phyloP scores from a whole-genome alignment of 2,329 filamentous ascomycete species.

The Hypoxylon sp. region DNA sequence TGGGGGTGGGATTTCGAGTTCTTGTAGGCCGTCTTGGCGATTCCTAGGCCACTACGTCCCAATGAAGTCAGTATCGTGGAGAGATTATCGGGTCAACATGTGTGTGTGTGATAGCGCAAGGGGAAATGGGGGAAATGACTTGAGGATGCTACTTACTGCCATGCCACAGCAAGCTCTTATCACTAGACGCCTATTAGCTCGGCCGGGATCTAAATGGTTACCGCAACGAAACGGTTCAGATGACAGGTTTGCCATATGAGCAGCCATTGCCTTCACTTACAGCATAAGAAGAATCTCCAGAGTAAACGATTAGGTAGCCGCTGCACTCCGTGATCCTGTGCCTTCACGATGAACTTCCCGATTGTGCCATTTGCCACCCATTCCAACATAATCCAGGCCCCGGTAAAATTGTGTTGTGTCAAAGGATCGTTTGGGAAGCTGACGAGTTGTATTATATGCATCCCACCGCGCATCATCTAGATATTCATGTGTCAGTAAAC shows the following conservation, averaged over 20 bases:
- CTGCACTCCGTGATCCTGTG: neutral
- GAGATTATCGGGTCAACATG: neutral
- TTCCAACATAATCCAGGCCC: constrained; percentile 17
- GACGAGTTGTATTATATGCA: constrained; percentile 25
- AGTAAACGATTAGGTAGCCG: constrained; percentile 32
- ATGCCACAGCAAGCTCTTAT: constrained; percentile 24
- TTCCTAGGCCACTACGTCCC: constrained; percentile 29
- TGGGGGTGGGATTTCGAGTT: constrained; percentile 18
- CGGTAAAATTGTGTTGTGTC: neutral
- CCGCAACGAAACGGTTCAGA: neutral
- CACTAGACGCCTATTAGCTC: constrained; percentile 28
- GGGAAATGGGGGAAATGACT: neutral
- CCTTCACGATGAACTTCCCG: constrained; percentile 1
- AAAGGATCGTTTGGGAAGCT: constrained; percentile 16
- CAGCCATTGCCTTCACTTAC: constrained; percentile 22
- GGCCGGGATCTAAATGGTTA: neutral
- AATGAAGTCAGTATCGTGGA: constrained; percentile 10
- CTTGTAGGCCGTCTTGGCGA: neutral
- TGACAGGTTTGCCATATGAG: neutral
- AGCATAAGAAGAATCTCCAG: constrained; percentile 35
- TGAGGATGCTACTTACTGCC: constrained; percentile 18
- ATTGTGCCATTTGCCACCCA: constrained; percentile 26
- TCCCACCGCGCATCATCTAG: constrained; percentile 14
- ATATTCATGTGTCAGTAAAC: neutral
- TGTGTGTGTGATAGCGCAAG: neutral